A percentile compares a stretch with the other conserved stretches of the same genome.
phyloP scores from a whole-genome alignment of 1,139 yeast species.

The Schwanniomyces etchellsii region DNA sequence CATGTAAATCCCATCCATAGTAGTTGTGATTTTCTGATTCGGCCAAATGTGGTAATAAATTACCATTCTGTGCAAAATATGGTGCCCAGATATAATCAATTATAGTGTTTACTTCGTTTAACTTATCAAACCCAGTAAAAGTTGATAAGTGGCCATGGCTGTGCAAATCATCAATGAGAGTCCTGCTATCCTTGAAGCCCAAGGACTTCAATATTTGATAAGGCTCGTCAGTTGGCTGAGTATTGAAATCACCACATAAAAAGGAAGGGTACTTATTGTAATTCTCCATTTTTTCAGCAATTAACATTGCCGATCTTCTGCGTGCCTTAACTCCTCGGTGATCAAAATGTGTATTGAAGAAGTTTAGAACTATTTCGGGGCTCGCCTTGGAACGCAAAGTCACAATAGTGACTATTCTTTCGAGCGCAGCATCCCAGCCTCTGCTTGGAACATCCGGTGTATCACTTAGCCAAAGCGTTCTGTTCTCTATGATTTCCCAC shows the following conservation, averaged over 20 bases:
- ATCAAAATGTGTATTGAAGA: constrained; percentile 57
- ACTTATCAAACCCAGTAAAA: constrained; percentile 41
- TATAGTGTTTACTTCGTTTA: constrained; percentile 20
- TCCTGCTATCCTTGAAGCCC: constrained; percentile 31
- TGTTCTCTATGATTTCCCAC: constrained; percentile 29
- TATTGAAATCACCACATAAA: constrained; percentile 50
- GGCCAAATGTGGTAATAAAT: constrained; percentile 4
- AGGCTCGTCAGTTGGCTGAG: constrained; percentile 48
- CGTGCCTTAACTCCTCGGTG: constrained; percentile 47
- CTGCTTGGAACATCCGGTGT: constrained; percentile 43
- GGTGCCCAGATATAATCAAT: constrained; percentile 49
- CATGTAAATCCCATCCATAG: constrained; percentile 8
- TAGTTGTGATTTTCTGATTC: not conserved
- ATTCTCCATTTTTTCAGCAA: constrained; percentile 34
- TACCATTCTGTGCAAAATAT: constrained; percentile 9
- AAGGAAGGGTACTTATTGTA: constrained; percentile 37
- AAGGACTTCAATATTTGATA: constrained; percentile 31
- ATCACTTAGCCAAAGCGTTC: constrained; percentile 39
- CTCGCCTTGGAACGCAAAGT: constrained; percentile 17
- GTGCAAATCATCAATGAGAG: constrained; percentile 12
- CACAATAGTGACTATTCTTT: constrained; percentile 37
- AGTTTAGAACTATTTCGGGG: constrained; percentile 27
- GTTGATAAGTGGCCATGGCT: constrained; percentile 39
- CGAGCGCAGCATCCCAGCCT: constrained; percentile 47
- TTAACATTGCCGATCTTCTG: constrained; percentile 40